Base-by-base conservation (phyloP, 2,329 filamentous ascomycete genomes). In the Gyromitra esculenta region DNA sequence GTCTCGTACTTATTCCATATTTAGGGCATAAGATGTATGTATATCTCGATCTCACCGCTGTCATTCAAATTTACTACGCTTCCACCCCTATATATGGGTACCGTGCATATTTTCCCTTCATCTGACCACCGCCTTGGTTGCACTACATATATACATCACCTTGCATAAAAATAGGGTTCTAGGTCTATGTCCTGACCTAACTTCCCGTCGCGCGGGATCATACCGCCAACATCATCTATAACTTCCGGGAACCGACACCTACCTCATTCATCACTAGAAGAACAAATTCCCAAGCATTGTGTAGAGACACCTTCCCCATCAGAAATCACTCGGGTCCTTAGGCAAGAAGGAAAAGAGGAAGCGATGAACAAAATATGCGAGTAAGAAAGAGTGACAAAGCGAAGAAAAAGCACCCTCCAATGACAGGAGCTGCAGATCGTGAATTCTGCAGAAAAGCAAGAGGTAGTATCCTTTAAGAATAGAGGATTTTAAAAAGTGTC, bases 121-220 rank as follows among this genome's bases (percentile, higher is more conserved):
- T 41, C 56, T 31, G 56, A n/a, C 35, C 35, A n/a, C 35, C 35
- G 35, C 13, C 21, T 48, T 50, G 35, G 41, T 48, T 50, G 62
- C 25, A 50, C 57, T 63, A 63, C 41, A 50, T 70, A 31, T 41
- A 48, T 31, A 18, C 11, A 64, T 45, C 15, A n/a, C 18, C 35
- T n/a, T 21, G 41, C 66, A 60, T 60, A 25, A 21, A 37, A 39
- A 56, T 21, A 9, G 45, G 18, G 39, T 37, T 56, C 41, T 59
- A 35, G 65, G 66, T 62, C 48, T 45, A 64, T 57, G 48, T 71
- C 68, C 21, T 54, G 67, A 54, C 59, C 57, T 39, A 65, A 69
- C 50, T 60, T 57, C 11, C 41, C 31, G 50, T 56, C 45, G 62
- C 45, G 62, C 39, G 37, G 35, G 31, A 5, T 41, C 35, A 43